A percentile compares a stretch with the other conserved stretches of the same genome.
These are phyloP conservation scores for Pleurotus sapidus DNA, from an alignment of 768 basidiomycete species.

Conservation along the genomic window DNA sequence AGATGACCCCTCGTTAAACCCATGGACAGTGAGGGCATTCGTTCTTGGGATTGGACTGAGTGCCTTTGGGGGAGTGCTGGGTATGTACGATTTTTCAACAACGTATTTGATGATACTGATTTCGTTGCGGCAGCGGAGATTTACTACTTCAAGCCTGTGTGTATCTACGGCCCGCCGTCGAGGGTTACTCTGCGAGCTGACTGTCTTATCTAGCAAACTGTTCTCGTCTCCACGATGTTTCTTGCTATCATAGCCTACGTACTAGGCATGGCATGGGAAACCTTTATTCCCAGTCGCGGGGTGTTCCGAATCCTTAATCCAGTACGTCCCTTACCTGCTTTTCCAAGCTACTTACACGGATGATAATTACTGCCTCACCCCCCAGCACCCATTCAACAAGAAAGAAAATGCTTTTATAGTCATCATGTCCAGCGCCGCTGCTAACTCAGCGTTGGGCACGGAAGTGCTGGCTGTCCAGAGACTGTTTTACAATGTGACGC, in stretches of 20 bases:
- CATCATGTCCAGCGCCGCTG: conserved; percentile 55
- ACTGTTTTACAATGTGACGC: conserved; percentile 50
- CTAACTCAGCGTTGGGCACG: conserved; percentile 50
- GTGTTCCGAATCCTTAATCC: conserved; percentile 51
- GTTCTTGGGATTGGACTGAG: conserved; percentile 45
- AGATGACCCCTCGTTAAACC: conserved; percentile 43
- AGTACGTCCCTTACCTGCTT: conserved; percentile 22
- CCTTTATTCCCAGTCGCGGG: conserved; percentile 41
- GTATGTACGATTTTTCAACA: conserved; percentile 18
- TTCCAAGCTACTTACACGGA: neutral
- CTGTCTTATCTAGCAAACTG: conserved; percentile 38
- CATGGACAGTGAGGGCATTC: conserved; percentile 45
- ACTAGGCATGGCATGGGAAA: conserved; percentile 45
- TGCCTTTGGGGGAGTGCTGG: conserved; percentile 47
- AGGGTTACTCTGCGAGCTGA: too few species aligned
- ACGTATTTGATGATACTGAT: conserved; percentile 3
- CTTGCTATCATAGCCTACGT: conserved; percentile 48
- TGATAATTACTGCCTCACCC: neutral
- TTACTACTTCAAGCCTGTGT: conserved; percentile 59
- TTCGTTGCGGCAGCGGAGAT: conserved; percentile 41
- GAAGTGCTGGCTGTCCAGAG: conserved; percentile 54
- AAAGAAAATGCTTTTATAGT: conserved; percentile 59
- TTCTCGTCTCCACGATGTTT: conserved; percentile 51
- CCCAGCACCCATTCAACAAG: conserved; percentile 58
- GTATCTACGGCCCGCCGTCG: neutral